Base-by-base conservation (phyloP, 2,329 filamentous ascomycete species). In the Chrysosporium queenslandicum region DNA sequence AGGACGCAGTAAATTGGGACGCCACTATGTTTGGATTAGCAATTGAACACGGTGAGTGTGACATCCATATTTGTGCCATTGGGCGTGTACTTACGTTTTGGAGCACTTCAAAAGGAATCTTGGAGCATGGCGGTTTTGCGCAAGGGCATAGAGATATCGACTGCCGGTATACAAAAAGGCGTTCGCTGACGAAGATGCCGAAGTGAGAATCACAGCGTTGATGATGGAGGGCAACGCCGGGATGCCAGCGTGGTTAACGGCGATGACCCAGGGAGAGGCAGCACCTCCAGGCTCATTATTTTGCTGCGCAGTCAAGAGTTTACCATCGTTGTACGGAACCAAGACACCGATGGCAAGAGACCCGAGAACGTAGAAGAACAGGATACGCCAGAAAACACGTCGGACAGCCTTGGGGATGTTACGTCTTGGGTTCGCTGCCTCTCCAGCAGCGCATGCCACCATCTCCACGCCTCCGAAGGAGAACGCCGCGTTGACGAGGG, bases 131-230 rank as follows among this genome's bases (percentile, higher is more conserved):
- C 71, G 66, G 57, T 76, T 75, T 58, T 77, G 58, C 0, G 69
- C 69, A 2, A 71, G 60, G 27, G 67, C 67, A 57, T 76, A 78
- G 8, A 80, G 68, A 52, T 74, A 74, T 55, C 77, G 72, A 5
- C 74, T 77, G 9, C 73, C 74, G 2, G 73, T 71, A 60, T 76
- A 75, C 49, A 89, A 71, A 61, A 77, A 79, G 58, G 83, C 80
- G 59, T 88, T 88, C 0, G 78, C 81, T 0, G 83, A 76, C 0
- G 83, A 87, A 68, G 80, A 83, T 0, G 82, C 84, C 0, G 82
- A 85, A 0, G 82, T 86, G 58, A 89, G 75, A 59, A 90, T 82
- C 23, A 89, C 74, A 32, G 84, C 85, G 64, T 91, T 91, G 67
- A 90, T 82, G 51, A 90, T 78, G 4, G 80, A 81, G 0, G 84